phyloP scores from a whole-genome alignment of 2,329 filamentous ascomycete genomes.

The Blumeriella jaapii region DNA sequence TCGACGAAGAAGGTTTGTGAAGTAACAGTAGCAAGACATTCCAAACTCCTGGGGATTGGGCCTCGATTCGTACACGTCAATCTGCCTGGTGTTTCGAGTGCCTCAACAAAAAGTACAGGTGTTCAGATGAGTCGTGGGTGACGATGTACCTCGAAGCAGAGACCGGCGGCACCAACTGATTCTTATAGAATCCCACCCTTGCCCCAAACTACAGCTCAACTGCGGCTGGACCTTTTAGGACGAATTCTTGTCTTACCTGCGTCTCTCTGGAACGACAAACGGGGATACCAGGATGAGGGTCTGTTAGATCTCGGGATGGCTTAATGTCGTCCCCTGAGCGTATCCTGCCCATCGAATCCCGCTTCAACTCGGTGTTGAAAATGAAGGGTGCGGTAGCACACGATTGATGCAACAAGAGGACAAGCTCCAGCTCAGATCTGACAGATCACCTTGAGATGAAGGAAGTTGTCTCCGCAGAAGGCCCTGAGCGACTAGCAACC shows the following conservation, averaged over 20 bases:
- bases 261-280: slow-evolving; percentile 5
- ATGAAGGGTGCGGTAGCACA: slow-evolving; percentile 12
- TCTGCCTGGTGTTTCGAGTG: not conserved
- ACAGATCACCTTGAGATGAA: not conserved
- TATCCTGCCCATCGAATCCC: not conserved
- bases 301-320: slow-evolving; percentile 1
- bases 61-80: not conserved
- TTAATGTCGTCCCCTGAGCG: slow-evolving; percentile 3
- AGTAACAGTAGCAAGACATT: no score
- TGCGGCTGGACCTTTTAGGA: slow-evolving; percentile 9
- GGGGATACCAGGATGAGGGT: slow-evolving; percentile 1
- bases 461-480: no score
- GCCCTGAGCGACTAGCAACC: no score
- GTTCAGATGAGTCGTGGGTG: not conserved
- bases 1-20: no score
- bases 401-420: slow-evolving; percentile 8
- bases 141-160: not conserved
- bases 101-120: not conserved
- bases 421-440: not conserved
- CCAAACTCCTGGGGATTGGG: not conserved
- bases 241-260: slow-evolving; percentile 9
- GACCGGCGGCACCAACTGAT: not conserved
- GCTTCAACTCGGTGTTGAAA: not conserved
- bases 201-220: not conserved
- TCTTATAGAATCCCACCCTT: slow-evolving; percentile 2